Evolutionary conservation across 306 rosid genomes (phyloP), one percentile per base, ranked within the genome.

Genomic region (Sindora glabra): DNA sequence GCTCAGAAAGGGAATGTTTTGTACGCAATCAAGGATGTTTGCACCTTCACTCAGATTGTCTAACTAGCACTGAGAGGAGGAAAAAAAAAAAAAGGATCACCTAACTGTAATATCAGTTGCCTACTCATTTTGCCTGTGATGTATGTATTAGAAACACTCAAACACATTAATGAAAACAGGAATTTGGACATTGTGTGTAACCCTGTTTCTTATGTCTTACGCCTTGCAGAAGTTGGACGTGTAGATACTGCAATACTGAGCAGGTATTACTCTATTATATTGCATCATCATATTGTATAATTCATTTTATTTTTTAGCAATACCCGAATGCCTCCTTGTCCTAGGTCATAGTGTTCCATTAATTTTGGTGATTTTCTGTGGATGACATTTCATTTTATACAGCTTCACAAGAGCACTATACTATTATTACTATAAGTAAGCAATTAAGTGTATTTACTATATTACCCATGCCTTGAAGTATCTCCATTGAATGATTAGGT

Each of bases 171-270:
- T 25, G 30, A 46, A 61, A 29, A 45, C 18, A 59, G 14, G 32
- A 18, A n/a, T 30, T 15, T 13, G 26, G 34, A 45, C 10, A 10
- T 32, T 6, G 51, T 16, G 2, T 9, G 18, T 45, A n/a, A 29
- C 21, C 39, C 12, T 26, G 39, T 21, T 44, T 41, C 49, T 77
- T 27, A n/a, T 55, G 55, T 41, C 59, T 52, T 57, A 33, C 63
- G 72, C 64, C 46, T 82, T 77, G 86, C 97, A 94, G 99, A 82
- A 71, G 55, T 41, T 75, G 91, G 77, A 84, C 72, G 10, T 94
- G 99, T 82, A 36, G 81, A 68, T 89, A 86, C 79, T 94, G 99
- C 74, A 67, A 74, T 60, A 77, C 75, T 70, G 99, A 89, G 76
- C 99, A 80, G 99, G 99, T 94, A 79, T 41, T 37, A 48, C 2